phyloP scores from a whole-genome alignment of 2,329 filamentous ascomycete genomes.

The Gaeumannomyces sp. region DNA sequence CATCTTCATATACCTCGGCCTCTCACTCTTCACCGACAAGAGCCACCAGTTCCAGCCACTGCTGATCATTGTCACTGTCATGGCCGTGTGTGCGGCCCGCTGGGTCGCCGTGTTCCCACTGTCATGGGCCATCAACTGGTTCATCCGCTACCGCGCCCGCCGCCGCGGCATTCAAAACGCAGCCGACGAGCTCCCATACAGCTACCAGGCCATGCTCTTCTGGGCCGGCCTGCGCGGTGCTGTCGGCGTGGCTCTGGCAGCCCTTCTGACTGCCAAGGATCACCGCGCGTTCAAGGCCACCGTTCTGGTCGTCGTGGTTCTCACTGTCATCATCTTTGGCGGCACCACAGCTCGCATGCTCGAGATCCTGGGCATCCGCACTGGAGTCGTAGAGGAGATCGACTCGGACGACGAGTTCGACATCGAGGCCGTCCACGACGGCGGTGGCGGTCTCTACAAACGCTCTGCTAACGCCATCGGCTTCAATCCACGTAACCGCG shows the following conservation, averaged over 20 bases:
- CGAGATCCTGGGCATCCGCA: constrained; percentile 93
- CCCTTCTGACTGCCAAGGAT: constrained; percentile 77
- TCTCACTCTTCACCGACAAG: constrained; percentile 89
- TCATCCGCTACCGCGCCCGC: constrained; percentile 78
- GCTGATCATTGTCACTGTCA: constrained; percentile 86
- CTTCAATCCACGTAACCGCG: constrained; percentile 63
- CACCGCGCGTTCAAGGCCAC: constrained; percentile 81
- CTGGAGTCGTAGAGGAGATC: constrained; percentile 91
- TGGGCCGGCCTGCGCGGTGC: constrained; percentile 95
- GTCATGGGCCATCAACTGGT: constrained; percentile 83
- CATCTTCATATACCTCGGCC: constrained; percentile 96
- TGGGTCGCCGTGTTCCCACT: constrained; percentile 95
- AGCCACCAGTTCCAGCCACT: constrained; percentile 87
- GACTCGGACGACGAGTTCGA: constrained; percentile 99
- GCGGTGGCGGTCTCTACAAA: constrained; percentile 66
- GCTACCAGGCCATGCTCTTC: constrained; percentile 99
- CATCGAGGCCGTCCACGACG: constrained; percentile 67
- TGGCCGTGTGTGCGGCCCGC: constrained; percentile 85
- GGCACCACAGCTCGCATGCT: constrained; percentile 97
- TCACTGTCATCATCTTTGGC: constrained; percentile 98
- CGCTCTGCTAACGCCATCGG: constrained; percentile 72
- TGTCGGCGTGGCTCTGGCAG: constrained; percentile 89
- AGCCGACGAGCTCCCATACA: constrained; percentile 83
- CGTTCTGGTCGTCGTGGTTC: constrained; percentile 92
- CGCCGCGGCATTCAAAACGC: constrained; percentile 65